A percentile compares a stretch with the other conserved stretches of the same genome.
Evolutionary conservation across 495 filamentous ascomycete species (phyloP).

Genomic region (Poronia punctata): DNA sequence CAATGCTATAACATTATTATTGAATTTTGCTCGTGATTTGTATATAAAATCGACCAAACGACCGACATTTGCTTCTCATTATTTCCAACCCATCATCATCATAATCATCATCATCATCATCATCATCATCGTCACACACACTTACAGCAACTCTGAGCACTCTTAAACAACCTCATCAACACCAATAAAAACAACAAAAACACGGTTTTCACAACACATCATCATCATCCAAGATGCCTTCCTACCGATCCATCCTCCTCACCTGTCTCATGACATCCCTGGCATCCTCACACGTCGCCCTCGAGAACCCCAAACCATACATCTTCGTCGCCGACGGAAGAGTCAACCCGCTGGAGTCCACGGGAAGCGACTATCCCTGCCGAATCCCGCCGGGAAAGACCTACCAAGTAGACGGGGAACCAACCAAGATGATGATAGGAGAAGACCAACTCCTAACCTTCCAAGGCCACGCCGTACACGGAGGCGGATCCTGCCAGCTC

Average conservation of each 20-base stretch:
- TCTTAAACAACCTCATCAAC: too few species aligned
- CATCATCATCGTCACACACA: too few species aligned
- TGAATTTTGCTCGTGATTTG: too few species aligned
- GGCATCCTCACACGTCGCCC: constrained; percentile 10
- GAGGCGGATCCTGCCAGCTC: constrained; percentile 83
- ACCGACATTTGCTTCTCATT: too few species aligned
- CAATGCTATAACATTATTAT: too few species aligned
- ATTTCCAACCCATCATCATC: too few species aligned
- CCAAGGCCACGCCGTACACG: constrained; percentile 61
- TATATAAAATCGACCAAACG: too few species aligned
- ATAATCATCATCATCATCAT: too few species aligned
- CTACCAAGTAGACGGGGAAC: constrained; percentile 28
- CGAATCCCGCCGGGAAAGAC: constrained; percentile 40
- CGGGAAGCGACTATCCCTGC: constrained; percentile 74
- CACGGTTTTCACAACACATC: too few species aligned
- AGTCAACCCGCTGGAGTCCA: constrained; percentile 12
- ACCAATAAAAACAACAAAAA: too few species aligned
- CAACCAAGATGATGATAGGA: constrained; percentile 44
- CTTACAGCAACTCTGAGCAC: too few species aligned
- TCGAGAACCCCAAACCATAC: constrained; percentile 18
- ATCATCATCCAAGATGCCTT: constrained; percentile 11
- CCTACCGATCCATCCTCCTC: not conserved
- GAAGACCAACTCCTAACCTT: constrained; percentile 47
- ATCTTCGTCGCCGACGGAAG: constrained; percentile 15
- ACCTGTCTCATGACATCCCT: constrained; percentile 1